Evolutionary conservation across 1,284 basidiomycete species (phyloP).

Genomic region (Cryptococcus depauperatus): DNA sequence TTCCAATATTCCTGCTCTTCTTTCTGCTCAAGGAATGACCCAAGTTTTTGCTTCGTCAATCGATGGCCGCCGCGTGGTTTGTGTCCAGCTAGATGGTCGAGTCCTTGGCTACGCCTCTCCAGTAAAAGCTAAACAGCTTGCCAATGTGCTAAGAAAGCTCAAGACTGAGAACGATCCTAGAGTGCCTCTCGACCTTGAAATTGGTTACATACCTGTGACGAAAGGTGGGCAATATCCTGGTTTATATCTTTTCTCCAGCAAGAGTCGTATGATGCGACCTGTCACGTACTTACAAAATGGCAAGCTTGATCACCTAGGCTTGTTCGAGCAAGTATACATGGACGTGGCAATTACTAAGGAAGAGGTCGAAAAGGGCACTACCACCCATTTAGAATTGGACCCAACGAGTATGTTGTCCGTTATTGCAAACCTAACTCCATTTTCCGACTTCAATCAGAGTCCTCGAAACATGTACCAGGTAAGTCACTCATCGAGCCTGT

Average conservation of each 20-base stretch:
- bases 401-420: constrained; percentile 91
- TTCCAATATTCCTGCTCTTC: constrained; percentile 69
- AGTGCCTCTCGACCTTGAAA: constrained; percentile 89
- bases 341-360: constrained; percentile 87
- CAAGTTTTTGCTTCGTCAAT: constrained; percentile 69
- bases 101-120: constrained; percentile 93
- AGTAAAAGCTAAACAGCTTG: constrained; percentile 66
- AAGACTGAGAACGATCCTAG: constrained; percentile 82
- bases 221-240: constrained; percentile 96
- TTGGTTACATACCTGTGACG: constrained; percentile 82
- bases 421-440: constrained; percentile 56
- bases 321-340: constrained; percentile 99
- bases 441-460: constrained; percentile 86
- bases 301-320: constrained; percentile 80
- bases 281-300: constrained; percentile 86
- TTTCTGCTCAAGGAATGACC: constrained; percentile 89
- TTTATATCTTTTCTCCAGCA: constrained; percentile 82
- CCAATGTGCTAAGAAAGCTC: constrained; percentile 78
- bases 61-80: constrained; percentile 72
- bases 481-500: constrained; percentile 9
- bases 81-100: constrained; percentile 87
- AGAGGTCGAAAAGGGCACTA: constrained; percentile 74
- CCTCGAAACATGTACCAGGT: constrained; percentile 62
- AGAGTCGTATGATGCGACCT: constrained; percentile 94
- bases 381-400: constrained; percentile 86